Base-by-base conservation (phyloP, 2,329 filamentous ascomycete species). In the Microcyclospora pomicola region DNA sequence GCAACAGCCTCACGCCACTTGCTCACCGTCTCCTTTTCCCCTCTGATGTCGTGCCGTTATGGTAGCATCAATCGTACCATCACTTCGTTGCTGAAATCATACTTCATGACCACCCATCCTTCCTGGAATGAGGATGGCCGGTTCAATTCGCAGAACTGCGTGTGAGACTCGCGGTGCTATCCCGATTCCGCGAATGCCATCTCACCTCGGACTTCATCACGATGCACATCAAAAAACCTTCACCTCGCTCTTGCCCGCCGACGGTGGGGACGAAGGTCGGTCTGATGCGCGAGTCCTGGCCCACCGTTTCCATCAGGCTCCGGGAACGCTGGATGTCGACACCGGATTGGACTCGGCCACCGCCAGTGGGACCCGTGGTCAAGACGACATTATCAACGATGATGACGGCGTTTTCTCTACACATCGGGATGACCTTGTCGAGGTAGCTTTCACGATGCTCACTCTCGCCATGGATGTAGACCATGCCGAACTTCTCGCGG, bases 241-340 rank as follows among this genome's bases (percentile, higher is more conserved):
- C 64, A 45, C 68, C 66, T 32, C 19, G 19, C 19, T 50, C 59
- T 58, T 68, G 69, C 43, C 63, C 61, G 1, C 61, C 60, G 5
- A 68, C 65, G 2, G 60, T 65, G 54, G 68, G 65, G 42, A 69
- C 27, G 13, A 68, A 57, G 5, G 59, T 55, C 1, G 53, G 57
- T 32, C 66, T 64, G 6, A 68, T 48, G 30, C 63, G 57, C 2
- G 55, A 46, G 53, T 66, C 61, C 42, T 46, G 56, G 9, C 64
- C 66, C 28, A 61, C 57, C 29, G 54, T 59, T 51, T 66, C 65
- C 15, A 69, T 55, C 11, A 65, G 54, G 35, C 48, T 44, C 46
- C 59, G 53, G 28, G 53, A 35, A 2, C 51, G 51, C 5, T 34
- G 34, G 11, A 55, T 36, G 9, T 36, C 31, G 15, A n/a, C 42